Evolutionary conservation across 1,284 basidiomycete species (phyloP), one percentile per base, ranked within the genome.

Genomic region (Papiliotrema nemorosa): DNA sequence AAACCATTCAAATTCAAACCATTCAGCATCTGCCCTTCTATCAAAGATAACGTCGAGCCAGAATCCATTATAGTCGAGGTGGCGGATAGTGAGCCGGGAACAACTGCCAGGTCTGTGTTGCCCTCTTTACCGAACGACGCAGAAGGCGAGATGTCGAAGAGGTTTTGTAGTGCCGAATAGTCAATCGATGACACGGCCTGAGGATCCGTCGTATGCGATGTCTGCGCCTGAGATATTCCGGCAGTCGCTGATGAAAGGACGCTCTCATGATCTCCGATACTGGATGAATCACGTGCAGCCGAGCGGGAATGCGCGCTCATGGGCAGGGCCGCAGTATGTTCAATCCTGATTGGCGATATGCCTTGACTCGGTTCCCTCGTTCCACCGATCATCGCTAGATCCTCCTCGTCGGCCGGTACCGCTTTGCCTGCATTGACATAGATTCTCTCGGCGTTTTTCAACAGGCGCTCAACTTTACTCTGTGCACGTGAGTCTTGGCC

Each of bases 331-430:
- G n/a, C n/a, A n/a, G n/a, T n/a, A n/a, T n/a, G n/a, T n/a, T n/a
- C n/a, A n/a, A n/a, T n/a, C n/a, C n/a, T n/a, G 22, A 20, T 24
- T 5, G 25, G 24, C 14, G 45, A 53, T 37, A 41, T 44, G 46
- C 20, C 40, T 35, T 34, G 40, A 43, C 7, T 33, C 44, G n/a
- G 29, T 37, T 34, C 46, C 25, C n/a, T 26, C 5, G 45, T 36
- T 49, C 49, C 49, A 7, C 54, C 54, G 7, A 55, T 40, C 27
- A 55, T 21, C 4, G 41, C 46, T 26, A 55, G 35, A 41, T 55
- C 54, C 26, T 52, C 50, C 13, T 55, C 54, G 27, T 43, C 39
- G 42, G 31, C 20, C 5, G 50, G 44, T 16, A 24, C n/a, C 7
- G 54, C 16, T 35, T 35, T 25, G 7, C 50, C 54, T n/a, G 50